Evolutionary conservation across 169 alveolate species (phyloP).

Genomic region (Plasmodium fragile): DNA sequence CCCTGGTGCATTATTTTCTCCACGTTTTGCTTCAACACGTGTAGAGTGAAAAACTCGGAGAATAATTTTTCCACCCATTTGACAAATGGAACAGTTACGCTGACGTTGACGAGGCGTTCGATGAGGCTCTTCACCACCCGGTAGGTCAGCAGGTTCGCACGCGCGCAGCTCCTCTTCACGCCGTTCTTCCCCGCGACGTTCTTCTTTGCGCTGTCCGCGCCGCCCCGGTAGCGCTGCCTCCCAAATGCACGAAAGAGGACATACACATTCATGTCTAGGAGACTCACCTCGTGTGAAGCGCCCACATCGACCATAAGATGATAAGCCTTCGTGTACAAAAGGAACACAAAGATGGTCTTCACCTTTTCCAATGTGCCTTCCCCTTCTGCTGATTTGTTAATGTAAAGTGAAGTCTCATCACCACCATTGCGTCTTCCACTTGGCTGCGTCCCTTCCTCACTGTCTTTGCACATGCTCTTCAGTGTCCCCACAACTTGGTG

Average conservation of each 20-base stretch:
- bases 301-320: neutral
- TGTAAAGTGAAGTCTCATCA: neutral
- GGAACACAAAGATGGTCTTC: conserved; percentile 19
- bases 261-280: conserved; percentile 8
- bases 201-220: neutral
- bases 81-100: conserved; percentile 9
- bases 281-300: neutral
- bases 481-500: neutral
- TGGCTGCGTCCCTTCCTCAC: neutral
- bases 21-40: conserved; percentile 17
- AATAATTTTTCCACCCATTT: conserved; percentile 29
- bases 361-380: neutral
- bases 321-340: conserved; percentile 37
- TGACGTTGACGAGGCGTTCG: neutral
- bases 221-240: neutral
- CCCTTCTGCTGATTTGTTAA: neutral
- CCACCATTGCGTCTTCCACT: neutral
- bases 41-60: conserved; percentile 29
- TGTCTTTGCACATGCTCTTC: neutral
- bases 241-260: neutral
- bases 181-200: neutral
- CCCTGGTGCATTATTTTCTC: neutral
- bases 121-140: conserved; percentile 25
- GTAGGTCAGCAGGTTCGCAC: neutral
- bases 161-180: neutral